Evolutionary conservation across 2,329 filamentous ascomycete species (phyloP).

Genomic region (Aspergillus intermedius): DNA sequence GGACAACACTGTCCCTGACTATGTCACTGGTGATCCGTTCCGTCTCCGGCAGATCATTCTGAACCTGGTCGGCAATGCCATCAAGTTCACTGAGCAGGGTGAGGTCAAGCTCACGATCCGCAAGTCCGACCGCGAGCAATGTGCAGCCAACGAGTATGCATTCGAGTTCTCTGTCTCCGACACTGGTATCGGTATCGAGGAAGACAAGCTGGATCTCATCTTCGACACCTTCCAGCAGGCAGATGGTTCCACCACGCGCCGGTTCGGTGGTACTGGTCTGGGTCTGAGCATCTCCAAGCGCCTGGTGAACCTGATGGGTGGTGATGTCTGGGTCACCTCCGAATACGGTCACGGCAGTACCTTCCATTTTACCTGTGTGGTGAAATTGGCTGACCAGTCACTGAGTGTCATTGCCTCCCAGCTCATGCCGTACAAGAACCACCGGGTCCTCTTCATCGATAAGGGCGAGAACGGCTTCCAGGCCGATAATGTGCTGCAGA

Average conservation of each 20-base stretch:
- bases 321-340: slow-evolving; percentile 92
- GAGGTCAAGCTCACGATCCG: slow-evolving; percentile 93
- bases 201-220: slow-evolving; percentile 91
- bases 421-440: slow-evolving; percentile 82
- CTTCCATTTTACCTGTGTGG: slow-evolving; percentile 94
- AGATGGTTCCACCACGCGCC: slow-evolving; percentile 90
- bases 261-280: slow-evolving; percentile 90
- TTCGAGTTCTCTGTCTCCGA: slow-evolving; percentile 95
- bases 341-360: slow-evolving; percentile 84
- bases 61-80: slow-evolving; percentile 94
- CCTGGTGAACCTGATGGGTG: slow-evolving; percentile 91
- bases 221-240: slow-evolving; percentile 99
- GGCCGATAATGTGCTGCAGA: slow-evolving; percentile 66
- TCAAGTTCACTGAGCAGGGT: slow-evolving; percentile 97
- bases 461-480: slow-evolving; percentile 65
- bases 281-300: slow-evolving; percentile 93
- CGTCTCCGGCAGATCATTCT: slow-evolving; percentile 92
- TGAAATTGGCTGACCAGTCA: slow-evolving; percentile 75
- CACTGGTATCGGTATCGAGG: slow-evolving; percentile 92
- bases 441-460: slow-evolving; percentile 91
- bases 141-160: slow-evolving; percentile 70
- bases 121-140: slow-evolving; percentile 59
- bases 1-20: slow-evolving; percentile 86
- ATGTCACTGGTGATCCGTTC: slow-evolving; percentile 94
- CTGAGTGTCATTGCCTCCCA: slow-evolving; percentile 66